Evolutionary conservation across 148 eudicot species (phyloP).

Genomic region (Selenicereus undatus): DNA sequence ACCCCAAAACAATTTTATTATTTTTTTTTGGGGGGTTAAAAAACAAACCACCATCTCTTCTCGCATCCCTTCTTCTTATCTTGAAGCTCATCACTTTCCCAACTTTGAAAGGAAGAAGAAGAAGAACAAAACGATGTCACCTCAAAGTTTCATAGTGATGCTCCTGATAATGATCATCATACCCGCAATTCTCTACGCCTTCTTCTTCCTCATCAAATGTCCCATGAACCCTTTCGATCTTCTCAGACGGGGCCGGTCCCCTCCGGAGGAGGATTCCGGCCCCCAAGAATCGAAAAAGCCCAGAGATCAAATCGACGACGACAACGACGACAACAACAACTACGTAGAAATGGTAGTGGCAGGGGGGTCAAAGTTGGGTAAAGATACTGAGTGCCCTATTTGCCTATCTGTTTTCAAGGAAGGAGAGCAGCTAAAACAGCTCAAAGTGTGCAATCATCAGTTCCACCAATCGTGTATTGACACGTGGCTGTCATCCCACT

Average conservation of each 20-base stretch:
- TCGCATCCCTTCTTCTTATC: conserved; percentile 7
- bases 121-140: conserved; percentile 19
- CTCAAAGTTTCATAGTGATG: conserved; percentile 21
- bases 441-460: conserved; percentile 25
- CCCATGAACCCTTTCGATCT: conserved; percentile 19
- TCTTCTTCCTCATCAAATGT: conserved; percentile 28
- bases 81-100: neutral
- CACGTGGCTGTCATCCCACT: conserved; percentile 27
- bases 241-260: conserved; percentile 3
- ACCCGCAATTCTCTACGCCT: conserved; percentile 24
- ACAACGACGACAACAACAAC: neutral
- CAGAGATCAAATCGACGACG: neutral
- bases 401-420: conserved; percentile 24
- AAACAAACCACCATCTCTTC: neutral
- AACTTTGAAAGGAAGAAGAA: neutral
- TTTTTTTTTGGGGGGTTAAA: neutral
- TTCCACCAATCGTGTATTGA: conserved; percentile 30
- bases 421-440: conserved; percentile 22
- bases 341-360: conserved; percentile 21
- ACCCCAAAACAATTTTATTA: too few relatives aligned
- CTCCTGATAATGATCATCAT: conserved; percentile 27
- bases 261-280: neutral
- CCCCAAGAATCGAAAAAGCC: neutral
- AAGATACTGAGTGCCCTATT: conserved; percentile 30
- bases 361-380: conserved; percentile 9